A percentile compares a stretch with the other conserved stretches of the same genome.
Evolutionary conservation across 1,284 basidiomycete genomes (phyloP).

Genomic region (Phlebopus sp.): DNA sequence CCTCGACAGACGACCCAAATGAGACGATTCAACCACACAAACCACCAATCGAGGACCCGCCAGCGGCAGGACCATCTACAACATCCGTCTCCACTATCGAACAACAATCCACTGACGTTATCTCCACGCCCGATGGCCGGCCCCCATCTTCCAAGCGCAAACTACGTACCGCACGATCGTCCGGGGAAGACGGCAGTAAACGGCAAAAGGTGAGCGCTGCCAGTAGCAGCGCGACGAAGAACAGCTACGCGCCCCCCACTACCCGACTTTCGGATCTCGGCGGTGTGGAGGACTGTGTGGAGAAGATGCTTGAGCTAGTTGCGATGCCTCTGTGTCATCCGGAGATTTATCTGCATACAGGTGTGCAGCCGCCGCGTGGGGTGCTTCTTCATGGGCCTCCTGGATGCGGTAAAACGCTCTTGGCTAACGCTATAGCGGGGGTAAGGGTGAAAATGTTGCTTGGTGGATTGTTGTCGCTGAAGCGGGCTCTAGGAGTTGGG

Average conservation of each 20-base stretch:
- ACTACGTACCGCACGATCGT: constrained; percentile 44
- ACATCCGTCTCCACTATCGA: constrained; percentile 15
- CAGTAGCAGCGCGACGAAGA: constrained; percentile 37
- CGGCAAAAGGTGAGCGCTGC: constrained; percentile 39
- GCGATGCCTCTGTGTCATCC: constrained; percentile 95
- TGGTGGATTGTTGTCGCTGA: constrained; percentile 10
- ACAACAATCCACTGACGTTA: background rate
- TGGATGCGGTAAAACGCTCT: constrained; percentile 92
- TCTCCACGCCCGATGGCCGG: constrained; percentile 18
- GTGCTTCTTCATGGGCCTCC: constrained; percentile 94
- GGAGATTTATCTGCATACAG: constrained; percentile 92
- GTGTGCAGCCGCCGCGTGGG: constrained; percentile 91
- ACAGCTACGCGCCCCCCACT: constrained; percentile 58
- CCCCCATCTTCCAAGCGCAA: constrained; percentile 52
- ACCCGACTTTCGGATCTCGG: constrained; percentile 84
- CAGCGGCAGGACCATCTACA: constrained; percentile 9
- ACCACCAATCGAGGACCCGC: background rate
- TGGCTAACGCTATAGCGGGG: constrained; percentile 92
- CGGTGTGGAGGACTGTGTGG: constrained; percentile 82
- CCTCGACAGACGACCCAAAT: constrained; percentile 29
- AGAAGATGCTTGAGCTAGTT: constrained; percentile 93
- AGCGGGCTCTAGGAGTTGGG: constrained; percentile 67
- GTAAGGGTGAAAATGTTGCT: constrained; percentile 44
- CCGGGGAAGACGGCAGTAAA: constrained; percentile 52
- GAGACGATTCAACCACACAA: constrained; percentile 10